Conservation (phyloP, 129 eudicot genomes). For the Centaurea solstitialis region DNA sequence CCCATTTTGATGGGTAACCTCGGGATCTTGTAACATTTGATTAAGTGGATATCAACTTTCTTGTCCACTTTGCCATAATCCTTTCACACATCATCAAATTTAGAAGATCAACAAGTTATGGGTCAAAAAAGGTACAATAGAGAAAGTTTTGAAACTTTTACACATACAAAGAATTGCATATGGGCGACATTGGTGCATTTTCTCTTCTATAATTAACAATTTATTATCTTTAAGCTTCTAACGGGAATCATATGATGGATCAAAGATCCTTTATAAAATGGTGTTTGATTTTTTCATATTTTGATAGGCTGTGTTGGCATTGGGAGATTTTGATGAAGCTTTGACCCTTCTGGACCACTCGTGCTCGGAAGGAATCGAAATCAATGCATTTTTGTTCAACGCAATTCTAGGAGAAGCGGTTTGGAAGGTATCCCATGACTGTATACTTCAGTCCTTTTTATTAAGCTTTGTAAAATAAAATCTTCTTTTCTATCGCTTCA, state of each 20-base stretch:
- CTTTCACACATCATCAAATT: background rate
- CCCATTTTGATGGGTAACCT: background rate
- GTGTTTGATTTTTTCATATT: background rate
- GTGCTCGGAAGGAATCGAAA: conserved; percentile 55
- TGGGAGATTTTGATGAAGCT: conserved; percentile 56
- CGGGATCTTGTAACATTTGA: background rate
- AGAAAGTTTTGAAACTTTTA: background rate
- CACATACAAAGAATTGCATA: background rate
- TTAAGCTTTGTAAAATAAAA: background rate
- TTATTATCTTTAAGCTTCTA: background rate
- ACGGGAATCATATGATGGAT: background rate
- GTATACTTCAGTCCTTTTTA: background rate
- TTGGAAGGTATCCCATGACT: conserved; percentile 37
- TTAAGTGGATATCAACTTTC: background rate
- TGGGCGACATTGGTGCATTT: background rate
- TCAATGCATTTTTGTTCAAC: conserved; percentile 66
- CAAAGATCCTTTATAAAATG: background rate
- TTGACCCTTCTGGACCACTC: conserved; percentile 56
- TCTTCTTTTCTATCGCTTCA: background rate
- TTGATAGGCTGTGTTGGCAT: conserved; percentile 54
- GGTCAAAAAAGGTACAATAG: background rate
- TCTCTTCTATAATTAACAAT: background rate
- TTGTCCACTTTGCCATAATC: background rate
- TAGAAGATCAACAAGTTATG: background rate
- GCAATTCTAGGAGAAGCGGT: conserved; percentile 52